phyloP scores from a whole-genome alignment of 2,329 filamentous ascomycete genomes.

The Thelonectria rubi region DNA sequence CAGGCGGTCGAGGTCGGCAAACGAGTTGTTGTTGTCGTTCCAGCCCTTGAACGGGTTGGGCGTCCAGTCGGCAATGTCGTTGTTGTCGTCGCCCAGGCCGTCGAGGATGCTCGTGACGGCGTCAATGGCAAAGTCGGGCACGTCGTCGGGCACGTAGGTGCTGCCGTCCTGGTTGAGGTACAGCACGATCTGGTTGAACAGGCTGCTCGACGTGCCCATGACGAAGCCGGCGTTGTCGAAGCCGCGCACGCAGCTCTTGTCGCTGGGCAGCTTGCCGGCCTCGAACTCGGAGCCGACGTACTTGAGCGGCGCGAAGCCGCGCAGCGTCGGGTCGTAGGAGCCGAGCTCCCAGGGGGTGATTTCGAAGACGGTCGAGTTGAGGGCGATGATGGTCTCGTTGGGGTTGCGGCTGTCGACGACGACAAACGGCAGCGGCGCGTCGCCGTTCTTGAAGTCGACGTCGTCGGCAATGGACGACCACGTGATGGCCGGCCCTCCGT shows the following conservation, averaged over 20 bases:
- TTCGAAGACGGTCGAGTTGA: constrained; percentile 71
- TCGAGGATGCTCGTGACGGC: constrained; percentile 61
- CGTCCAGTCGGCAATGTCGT: constrained; percentile 79
- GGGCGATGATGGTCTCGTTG: constrained; percentile 52
- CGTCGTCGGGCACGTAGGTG: constrained; percentile 60
- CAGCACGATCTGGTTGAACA: constrained; percentile 79
- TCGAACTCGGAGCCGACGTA: constrained; percentile 69
- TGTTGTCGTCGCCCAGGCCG: constrained; percentile 64
- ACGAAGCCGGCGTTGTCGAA: constrained; percentile 84
- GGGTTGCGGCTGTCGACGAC: constrained; percentile 59
- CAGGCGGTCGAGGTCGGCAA: constrained; percentile 60
- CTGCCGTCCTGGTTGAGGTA: constrained; percentile 65
- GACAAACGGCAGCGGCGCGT: constrained; percentile 59
- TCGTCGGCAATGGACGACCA: constrained; percentile 74
- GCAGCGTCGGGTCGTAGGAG: constrained; percentile 67
- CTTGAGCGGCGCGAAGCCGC: constrained; percentile 66
- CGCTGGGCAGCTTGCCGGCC: constrained; percentile 56
- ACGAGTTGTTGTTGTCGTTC: constrained; percentile 56
- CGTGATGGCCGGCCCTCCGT: constrained; percentile 80
- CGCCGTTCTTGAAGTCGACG: constrained; percentile 52
- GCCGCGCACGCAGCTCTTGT: constrained; percentile 62
- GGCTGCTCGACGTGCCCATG: constrained; percentile 82
- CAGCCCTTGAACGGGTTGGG: constrained; percentile 68
- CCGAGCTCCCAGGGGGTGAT: constrained; percentile 74
- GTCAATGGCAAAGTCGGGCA: constrained; percentile 53